A percentile compares a stretch with the other conserved stretches of the same genome.
Conservation (phyloP, 2,329 filamentous ascomycete genomes). For the Ampelomyces quisqualis region DNA sequence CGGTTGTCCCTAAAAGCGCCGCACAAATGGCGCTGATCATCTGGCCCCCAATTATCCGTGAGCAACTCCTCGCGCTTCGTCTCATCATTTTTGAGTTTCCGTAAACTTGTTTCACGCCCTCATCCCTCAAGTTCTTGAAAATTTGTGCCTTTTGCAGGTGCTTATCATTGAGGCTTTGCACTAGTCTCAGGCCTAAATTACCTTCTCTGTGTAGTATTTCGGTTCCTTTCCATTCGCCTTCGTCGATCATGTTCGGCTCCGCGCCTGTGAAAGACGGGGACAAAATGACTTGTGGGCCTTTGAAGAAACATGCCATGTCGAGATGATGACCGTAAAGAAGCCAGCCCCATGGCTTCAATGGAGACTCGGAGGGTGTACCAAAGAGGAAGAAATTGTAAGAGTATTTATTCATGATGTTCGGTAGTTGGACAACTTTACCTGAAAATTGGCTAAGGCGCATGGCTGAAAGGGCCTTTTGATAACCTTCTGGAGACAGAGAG, state of each 20-base stretch:
- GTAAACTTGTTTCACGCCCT: slow-evolving; percentile 59
- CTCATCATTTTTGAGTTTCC: slow-evolving; percentile 29
- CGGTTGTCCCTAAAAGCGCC: slow-evolving; percentile 79
- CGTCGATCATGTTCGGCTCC: slow-evolving; percentile 74
- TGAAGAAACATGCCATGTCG: slow-evolving; percentile 70
- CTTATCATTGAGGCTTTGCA: slow-evolving; percentile 60
- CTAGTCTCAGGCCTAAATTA: slow-evolving; percentile 63
- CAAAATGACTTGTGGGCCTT: slow-evolving; percentile 64
- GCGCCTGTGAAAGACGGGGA: slow-evolving; percentile 78
- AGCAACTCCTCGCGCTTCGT: slow-evolving; percentile 42
- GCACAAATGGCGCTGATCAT: slow-evolving; percentile 76
- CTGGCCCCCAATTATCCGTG: slow-evolving; percentile 71
- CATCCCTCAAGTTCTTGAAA: slow-evolving; percentile 63
- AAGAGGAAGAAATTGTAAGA: slow-evolving; percentile 77
- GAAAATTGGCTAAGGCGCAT: slow-evolving; percentile 78
- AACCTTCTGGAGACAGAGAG: slow-evolving; percentile 68
- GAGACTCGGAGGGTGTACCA: slow-evolving; percentile 58
- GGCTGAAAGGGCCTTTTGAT: slow-evolving; percentile 66
- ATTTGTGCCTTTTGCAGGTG: slow-evolving; percentile 56
- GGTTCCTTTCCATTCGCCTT: slow-evolving; percentile 62
- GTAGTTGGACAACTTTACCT: slow-evolving; percentile 64
- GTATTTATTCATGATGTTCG: slow-evolving; percentile 68
- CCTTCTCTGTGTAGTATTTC: slow-evolving; percentile 67
- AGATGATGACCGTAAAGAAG: slow-evolving; percentile 78
- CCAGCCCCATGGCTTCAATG: slow-evolving; percentile 65